Base-by-base conservation (phyloP, 441 rosid species). In the Syzygium malaccense region DNA sequence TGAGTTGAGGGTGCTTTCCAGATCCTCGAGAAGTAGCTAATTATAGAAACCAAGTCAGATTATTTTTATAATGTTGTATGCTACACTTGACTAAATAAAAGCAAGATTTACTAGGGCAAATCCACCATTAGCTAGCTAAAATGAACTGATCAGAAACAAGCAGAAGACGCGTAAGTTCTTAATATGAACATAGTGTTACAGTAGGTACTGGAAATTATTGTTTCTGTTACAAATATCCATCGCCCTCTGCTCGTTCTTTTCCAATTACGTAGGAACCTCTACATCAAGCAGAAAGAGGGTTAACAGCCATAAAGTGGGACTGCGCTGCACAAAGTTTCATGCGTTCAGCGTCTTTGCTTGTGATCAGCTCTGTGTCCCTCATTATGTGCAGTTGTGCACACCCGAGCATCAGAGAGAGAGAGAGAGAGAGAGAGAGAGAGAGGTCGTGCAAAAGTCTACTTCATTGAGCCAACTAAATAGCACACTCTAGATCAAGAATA, bases 1-100 rank as follows among this genome's bases (percentile, higher is more conserved):
- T 93, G 89, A 97, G 96, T 89, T 98, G 99, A 90, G 99, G 99
- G 93, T 98, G 99, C 93, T 98, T 98, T 89, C 99, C 99, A 90
- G 99, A 96, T 92, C 99, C 99, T 55, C 98, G 97, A 88, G 99
- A 94, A 91, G 98, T 94, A 91, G 97, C 96, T 95, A 89, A 86
- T 85, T 26, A 78, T 45, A 86, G 62, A 37, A 66, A 85, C 71
- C 87, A 78, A 91, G 88, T 86, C 32, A 85, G 86, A 86, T 53
- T 37, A 64, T 30, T 20, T 32, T 48, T 53, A 14, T 88, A 56
- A 71, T 37, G 28, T 37, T 71, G 28, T 71, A 20, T 23, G 28
- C 28, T 71, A 71, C 49, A 20, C 28, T 45, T 37, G 49, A 71
- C 49, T 71, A 20, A 37, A 71, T 37, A 71, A 71, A 71, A 71